phyloP scores from a whole-genome alignment of 495 filamentous ascomycete genomes.

The Daldinia bambusicola region DNA sequence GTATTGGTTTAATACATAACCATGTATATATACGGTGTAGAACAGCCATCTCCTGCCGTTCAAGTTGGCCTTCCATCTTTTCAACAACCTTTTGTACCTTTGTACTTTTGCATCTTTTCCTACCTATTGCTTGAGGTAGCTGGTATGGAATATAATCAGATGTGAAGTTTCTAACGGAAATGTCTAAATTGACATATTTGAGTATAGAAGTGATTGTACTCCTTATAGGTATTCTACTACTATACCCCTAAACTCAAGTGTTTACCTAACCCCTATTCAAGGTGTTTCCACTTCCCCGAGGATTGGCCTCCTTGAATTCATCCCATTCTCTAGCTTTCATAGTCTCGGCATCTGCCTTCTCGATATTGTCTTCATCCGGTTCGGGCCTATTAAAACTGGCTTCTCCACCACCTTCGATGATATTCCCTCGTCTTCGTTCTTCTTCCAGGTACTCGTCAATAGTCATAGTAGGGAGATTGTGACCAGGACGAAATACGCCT shows the following conservation, averaged over 20 bases:
- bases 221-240: not conserved
- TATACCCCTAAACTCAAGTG: not conserved
- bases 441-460: conserved; percentile 98
- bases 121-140: too few species aligned
- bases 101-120: not conserved
- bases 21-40: not conserved
- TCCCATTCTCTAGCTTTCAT: conserved; percentile 96
- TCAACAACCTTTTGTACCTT: not conserved
- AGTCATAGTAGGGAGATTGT: conserved; percentile 95
- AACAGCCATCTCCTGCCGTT: too few species aligned
- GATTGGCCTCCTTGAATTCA: conserved; percentile 91
- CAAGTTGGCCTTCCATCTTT: not conserved
- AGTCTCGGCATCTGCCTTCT: conserved; percentile 86
- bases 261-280: conserved; percentile 75
- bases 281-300: conserved; percentile 86
- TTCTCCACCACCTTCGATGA: conserved; percentile 90
- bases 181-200: not conserved
- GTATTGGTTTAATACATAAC: not conserved
- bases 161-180: not conserved
- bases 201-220: not conserved
- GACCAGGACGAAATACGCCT: conserved; percentile 89
- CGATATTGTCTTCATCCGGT: conserved; percentile 87
- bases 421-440: conserved; percentile 84
- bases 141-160: not conserved
- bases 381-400: conserved; percentile 74